These are phyloP conservation scores for Hippophae tibetana DNA, from an alignment of 306 rosid species.

Conservation along the genomic window DNA sequence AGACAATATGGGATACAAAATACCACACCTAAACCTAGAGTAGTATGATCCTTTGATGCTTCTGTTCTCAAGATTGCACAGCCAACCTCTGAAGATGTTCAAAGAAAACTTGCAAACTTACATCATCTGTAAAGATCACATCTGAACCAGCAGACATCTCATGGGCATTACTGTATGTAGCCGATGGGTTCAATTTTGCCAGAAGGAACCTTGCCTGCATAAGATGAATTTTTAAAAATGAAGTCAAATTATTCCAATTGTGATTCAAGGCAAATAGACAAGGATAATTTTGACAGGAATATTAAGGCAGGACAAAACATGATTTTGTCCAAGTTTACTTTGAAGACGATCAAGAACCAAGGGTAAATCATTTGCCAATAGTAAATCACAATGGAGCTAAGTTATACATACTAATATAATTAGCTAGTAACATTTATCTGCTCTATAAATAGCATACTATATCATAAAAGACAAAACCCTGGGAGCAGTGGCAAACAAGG, in stretches of 20 bases:
- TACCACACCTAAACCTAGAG: slow-evolving; percentile 36
- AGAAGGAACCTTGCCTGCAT: slow-evolving; percentile 86
- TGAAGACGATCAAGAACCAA: no score
- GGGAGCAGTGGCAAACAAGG: no score
- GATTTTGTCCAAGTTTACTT: no score
- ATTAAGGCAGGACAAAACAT: not conserved
- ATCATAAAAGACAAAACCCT: no score
- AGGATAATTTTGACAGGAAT: not conserved
- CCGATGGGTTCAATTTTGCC: slow-evolving; percentile 95
- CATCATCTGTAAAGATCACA: slow-evolving; percentile 91
- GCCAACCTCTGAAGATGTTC: slow-evolving; percentile 98
- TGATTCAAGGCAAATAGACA: not conserved
- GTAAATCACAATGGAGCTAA: no score
- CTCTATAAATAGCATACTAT: no score
- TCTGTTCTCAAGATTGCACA: slow-evolving; percentile 71
- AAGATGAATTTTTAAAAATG: slow-evolving; percentile 3
- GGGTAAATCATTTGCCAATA: no score
- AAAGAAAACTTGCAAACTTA: slow-evolving; percentile 93
- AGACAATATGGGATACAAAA: slow-evolving; percentile 16
- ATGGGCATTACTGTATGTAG: slow-evolving; percentile 79
- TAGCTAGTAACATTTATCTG: no score
- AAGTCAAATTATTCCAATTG: slow-evolving; percentile 8
- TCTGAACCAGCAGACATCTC: slow-evolving; percentile 92
- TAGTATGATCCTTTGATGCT: slow-evolving; percentile 26
- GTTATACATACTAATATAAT: no score